These are phyloP conservation scores for Tulasnella calospora DNA, from an alignment of 768 basidiomycete species.

Conservation along the genomic window DNA sequence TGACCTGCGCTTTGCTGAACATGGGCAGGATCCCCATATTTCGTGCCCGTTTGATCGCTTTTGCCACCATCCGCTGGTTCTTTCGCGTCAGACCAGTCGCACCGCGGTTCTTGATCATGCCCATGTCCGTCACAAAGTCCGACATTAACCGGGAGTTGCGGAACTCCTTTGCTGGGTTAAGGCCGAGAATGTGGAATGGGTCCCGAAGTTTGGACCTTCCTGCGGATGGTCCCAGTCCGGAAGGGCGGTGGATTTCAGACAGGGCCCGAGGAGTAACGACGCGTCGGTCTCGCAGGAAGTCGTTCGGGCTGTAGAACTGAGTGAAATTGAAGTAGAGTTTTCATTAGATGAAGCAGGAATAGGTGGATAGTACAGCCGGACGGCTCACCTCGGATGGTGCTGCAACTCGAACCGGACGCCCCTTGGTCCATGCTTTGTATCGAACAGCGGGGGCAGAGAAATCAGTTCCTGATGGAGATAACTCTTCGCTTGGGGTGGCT, in stretches of 20 bases:
- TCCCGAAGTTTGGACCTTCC: conserved; percentile 55
- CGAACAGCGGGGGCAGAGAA: neutral
- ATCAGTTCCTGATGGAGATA: neutral
- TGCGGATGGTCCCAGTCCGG: conserved; percentile 54
- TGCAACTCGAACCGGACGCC: neutral
- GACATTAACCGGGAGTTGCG: conserved; percentile 56
- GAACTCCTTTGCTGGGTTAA: conserved; percentile 70
- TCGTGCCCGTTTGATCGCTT: conserved; percentile 82
- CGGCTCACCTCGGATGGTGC: neutral
- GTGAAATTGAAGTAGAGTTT: conserved; percentile 19
- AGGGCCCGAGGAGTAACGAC: conserved; percentile 5
- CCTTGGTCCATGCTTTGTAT: neutral
- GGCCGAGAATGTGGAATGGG: conserved; percentile 60
- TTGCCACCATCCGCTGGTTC: conserved; percentile 71
- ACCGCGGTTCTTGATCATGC: conserved; percentile 69
- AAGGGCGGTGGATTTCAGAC: conserved; percentile 32
- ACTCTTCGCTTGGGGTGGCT: neutral
- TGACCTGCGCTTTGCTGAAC: conserved; percentile 32
- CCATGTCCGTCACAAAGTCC: conserved; percentile 64
- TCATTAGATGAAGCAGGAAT: neutral
- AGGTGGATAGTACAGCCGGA: neutral
- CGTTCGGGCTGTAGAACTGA: conserved; percentile 26
- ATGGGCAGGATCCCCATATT: conserved; percentile 82
- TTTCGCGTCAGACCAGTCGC: conserved; percentile 69
- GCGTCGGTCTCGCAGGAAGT: conserved; percentile 21